Conservation (phyloP, 225 moss, liverwort and hornwort species). For the Straminergon stramineum region DNA sequence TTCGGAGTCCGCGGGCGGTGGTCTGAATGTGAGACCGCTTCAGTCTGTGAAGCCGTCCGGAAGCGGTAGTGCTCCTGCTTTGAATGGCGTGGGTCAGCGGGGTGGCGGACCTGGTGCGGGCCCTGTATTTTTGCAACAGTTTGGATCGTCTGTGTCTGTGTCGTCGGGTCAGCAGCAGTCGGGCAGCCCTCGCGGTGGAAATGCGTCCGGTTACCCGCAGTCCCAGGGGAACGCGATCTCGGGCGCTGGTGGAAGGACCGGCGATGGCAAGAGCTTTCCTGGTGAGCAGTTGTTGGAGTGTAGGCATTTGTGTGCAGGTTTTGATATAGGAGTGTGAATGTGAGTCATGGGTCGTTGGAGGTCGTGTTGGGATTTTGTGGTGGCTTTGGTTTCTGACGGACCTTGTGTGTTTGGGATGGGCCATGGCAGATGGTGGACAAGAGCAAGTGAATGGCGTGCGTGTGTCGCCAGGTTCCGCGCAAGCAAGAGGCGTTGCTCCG, state of each 20-base stretch:
- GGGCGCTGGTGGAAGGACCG: neutral
- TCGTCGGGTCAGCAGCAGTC: constrained; percentile 40
- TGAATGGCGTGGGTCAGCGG: constrained; percentile 19
- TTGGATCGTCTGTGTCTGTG: constrained; percentile 16
- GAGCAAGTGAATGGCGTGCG: constrained; percentile 36
- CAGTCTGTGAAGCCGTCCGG: constrained; percentile 24
- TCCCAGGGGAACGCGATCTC: neutral
- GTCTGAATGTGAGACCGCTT: constrained; percentile 13
- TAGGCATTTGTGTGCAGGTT: neutral
- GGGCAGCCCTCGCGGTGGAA: constrained; percentile 32
- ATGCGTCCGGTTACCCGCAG: neutral
- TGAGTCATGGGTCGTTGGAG: neutral
- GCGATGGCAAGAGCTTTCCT: constrained; percentile 19
- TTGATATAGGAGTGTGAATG: neutral
- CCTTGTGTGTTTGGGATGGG: neutral
- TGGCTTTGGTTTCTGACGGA: neutral
- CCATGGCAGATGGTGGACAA: constrained; percentile 19
- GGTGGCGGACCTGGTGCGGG: constrained; percentile 9
- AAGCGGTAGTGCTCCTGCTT: neutral
- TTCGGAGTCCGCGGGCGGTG: neutral
- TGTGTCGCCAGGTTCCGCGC: constrained; percentile 11
- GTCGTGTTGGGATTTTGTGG: neutral
- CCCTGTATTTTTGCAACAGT: constrained; percentile 41
- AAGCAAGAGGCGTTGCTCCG: constrained; percentile 10
- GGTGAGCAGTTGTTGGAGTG: constrained; percentile 2